Evolutionary conservation across 768 basidiomycete species (phyloP), one percentile per base, ranked within the genome.

Genomic region (Coprinopsis sp.): DNA sequence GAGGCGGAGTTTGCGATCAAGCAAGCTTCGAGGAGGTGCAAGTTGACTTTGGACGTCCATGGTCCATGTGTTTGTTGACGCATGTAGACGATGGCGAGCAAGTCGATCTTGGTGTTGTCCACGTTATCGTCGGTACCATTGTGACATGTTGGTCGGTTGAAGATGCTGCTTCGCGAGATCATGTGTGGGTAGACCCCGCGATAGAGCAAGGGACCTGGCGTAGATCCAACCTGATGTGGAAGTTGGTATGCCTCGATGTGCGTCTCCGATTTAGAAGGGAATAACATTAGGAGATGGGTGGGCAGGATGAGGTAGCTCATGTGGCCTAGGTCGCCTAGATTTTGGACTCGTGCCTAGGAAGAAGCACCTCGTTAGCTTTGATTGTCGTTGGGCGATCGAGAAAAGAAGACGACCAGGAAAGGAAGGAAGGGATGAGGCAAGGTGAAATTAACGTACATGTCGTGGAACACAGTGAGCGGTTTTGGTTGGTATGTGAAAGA

Each of bases 401-500:
- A n/a, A n/a, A n/a, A n/a, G n/a, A n/a, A n/a, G n/a, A n/a, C n/a
- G n/a, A n/a, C n/a, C n/a, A n/a, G n/a, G n/a, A n/a, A n/a, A n/a
- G n/a, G 6, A 16, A 33, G 16, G 22, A 47, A 46, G 33, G 24
- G 23, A n/a, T 18, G 25, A n/a, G 25, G 22, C 16, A 14, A 30
- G 21, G 16, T 42, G 40, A 28, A 30, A 11, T n/a, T n/a, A n/a
- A 53, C 59, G 36, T 49, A 57, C 59, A 44, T 58, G 57, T 49
- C 58, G 53, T 25, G 59, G 57, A 18, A 55, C 29, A 27, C 46
- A 46, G 10, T 55, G 18, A 25, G 31, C 50, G 6, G 52, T 41
- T 22, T 51, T 47, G 27, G 59, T 53, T 13, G 59, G 59, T 11
- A 60, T 56, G 48, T 60, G 59, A 37, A 53, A 56, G 13, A 60